Percentiles rank a stretch among this genome's conserved stretches.
Conservation (phyloP, 306 rosid species). For the Prunus dulcis region DNA sequence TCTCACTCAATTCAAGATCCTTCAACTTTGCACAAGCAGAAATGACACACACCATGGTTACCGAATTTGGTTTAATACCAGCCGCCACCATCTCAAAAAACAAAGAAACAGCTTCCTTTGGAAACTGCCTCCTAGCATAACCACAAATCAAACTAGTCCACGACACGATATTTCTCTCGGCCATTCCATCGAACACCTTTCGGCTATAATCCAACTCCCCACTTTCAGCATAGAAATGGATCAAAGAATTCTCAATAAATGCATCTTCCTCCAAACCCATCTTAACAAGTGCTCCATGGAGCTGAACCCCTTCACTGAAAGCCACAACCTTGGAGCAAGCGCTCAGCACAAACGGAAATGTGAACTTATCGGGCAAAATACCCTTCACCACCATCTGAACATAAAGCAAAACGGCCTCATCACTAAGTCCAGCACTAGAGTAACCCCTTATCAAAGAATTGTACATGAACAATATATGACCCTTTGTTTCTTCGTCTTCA, state of each 20-base stretch:
- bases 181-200: constrained; percentile 5
- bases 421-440: constrained; percentile 50
- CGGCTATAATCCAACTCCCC: constrained; percentile 42
- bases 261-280: constrained; percentile 59
- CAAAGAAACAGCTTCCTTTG: constrained; percentile 58
- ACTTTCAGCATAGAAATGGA: constrained; percentile 58
- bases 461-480: constrained; percentile 37
- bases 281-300: constrained; percentile 56
- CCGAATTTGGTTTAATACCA: constrained; percentile 50
- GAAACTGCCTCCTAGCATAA: constrained; percentile 41
- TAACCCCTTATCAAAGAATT: constrained; percentile 65
- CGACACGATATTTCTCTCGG: constrained; percentile 45
- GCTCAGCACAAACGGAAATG: constrained; percentile 63
- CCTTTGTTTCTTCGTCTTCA: constrained; percentile 16
- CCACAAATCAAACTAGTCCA: constrained; percentile 92
- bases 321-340: constrained; percentile 57
- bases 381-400: constrained; percentile 46
- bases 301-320: constrained; percentile 52
- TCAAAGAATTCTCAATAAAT: constrained; percentile 60
- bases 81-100: constrained; percentile 65
- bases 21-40: constrained; percentile 82
- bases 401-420: constrained; percentile 46
- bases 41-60: constrained; percentile 66
- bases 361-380: constrained; percentile 63
- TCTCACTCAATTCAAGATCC: constrained; percentile 57